Evolutionary conservation across 768 basidiomycete species (phyloP).

Genomic region (Termitomyces titanicus): DNA sequence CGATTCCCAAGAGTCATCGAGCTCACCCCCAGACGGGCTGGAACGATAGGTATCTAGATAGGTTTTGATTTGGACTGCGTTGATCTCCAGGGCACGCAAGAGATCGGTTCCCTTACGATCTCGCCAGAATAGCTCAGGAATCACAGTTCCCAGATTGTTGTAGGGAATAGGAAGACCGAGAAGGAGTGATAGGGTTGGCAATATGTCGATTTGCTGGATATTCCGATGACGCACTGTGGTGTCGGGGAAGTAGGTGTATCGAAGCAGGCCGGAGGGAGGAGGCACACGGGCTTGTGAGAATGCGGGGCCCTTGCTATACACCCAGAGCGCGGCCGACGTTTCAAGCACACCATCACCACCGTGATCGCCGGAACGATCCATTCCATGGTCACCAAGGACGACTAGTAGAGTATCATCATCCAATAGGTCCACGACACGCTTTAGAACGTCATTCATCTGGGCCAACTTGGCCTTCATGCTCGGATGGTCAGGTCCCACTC

Average conservation of each 20-base stretch:
- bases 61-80: conserved; percentile 67
- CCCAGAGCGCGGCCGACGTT: conserved; percentile 83
- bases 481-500: conserved; percentile 86
- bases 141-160: conserved; percentile 88
- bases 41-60: conserved; percentile 79
- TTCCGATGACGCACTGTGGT: conserved; percentile 50
- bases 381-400: conserved; percentile 94
- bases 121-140: conserved; percentile 87
- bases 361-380: conserved; percentile 93
- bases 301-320: conserved; percentile 77
- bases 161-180: conserved; percentile 93
- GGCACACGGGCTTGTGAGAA: conserved; percentile 33
- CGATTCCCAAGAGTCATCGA: conserved; percentile 59
- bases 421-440: conserved; percentile 64
- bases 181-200: conserved; percentile 84
- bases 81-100: conserved; percentile 60
- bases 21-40: conserved; percentile 67
- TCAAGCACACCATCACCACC: conserved; percentile 89
- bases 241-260: conserved; percentile 58
- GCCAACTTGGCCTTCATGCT: conserved; percentile 81
- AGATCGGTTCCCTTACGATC: conserved; percentile 37
- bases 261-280: conserved; percentile 50
- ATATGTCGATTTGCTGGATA: conserved; percentile 91
- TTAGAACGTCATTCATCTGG: conserved; percentile 84
- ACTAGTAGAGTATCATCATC: conserved; percentile 90